Evolutionary conservation across 2,329 filamentous ascomycete species (phyloP), one percentile per base, ranked within the genome.

Genomic region (Clarireedia homoeocarpa): DNA sequence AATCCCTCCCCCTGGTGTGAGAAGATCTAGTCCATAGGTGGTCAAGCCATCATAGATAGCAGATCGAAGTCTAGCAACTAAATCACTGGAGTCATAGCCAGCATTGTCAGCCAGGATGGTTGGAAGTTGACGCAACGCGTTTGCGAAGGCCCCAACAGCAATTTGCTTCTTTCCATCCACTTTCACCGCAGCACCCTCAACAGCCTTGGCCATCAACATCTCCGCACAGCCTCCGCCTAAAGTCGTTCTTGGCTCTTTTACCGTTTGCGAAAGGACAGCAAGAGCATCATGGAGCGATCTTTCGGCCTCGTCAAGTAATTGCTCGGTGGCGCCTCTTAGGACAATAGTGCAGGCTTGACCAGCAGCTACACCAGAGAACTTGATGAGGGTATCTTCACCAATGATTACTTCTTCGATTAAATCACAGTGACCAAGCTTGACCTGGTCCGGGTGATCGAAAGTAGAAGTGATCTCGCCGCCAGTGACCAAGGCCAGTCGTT

Each of bases 151-250:
- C 61, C 91, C 86, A 20, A 97, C 92, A 2, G 94, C 94, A 67
- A 96, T 80, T 65, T 95, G 91, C 74, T 94, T 92, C 84, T 99
- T 99, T 71, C 94, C 94, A 64, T 94, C 91, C 6, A 96, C 88
- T 67, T 95, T 92, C 60, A 95, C 91, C 23, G 91, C 91, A 5
- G 90, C 90, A 59, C 88, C 88, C 70, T 96, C 92, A 23, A 99
- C 94, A 6, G 94, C 94, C 79, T 96, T 96, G 62, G 92, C 89
- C 94, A 99, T 99, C 65, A 95, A 77, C 92, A 97, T 97, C 81
- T 99, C 94, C 4, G 92, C 91, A 69, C 91, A 97, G 27, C 94
- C 94, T 69, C 94, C 94, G 53, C 94, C 94, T 3, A 99, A 84
- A 0, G 94, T 97, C 44, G 91, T 95, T 71, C 89, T 85, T 52